Evolutionary conservation across 2,329 filamentous ascomycete species (phyloP), one percentile per base, ranked within the genome.

Genomic region (Exophiala viscosa): DNA sequence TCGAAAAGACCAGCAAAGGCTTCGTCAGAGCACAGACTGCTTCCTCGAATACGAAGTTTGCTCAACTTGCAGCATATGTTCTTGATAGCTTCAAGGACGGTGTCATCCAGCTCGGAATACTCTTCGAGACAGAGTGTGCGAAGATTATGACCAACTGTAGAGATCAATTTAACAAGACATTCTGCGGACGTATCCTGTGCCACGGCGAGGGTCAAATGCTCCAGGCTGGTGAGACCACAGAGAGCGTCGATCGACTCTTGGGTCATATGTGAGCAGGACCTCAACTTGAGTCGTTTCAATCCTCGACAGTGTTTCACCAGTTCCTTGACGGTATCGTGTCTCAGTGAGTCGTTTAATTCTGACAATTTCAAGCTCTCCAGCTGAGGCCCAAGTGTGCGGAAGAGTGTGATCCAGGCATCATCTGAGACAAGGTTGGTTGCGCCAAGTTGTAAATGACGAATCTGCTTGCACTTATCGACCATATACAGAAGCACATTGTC

Each of bases 361-460:
- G 90, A 90, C 1, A 96, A 78, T 62, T 90, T 87, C 15, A 97
- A 69, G 0, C 77, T 77, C 61, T 83, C 80, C 10, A 96, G 76
- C 17, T 78, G 69, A 7, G 73, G 62, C 9, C 90, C 91, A 53
- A 86, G 84, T 45, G 77, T 75, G 10, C 73, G 71, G 48, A 96
- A 81, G 44, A 87, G 83, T 44, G 80, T 76, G 46, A 80, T 76
- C 91, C 91, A 96, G 65, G 83, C 84, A 3, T 79, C 74, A 55
- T 93, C 84, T 8, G 86, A 84, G 13, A 97, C 75, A 1, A 97
- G 81, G 60, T 96, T 97, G 8, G 89, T 84, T 9, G 90, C 88
- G 58, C 93, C 86, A 0, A 97, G 77, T 58, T 90, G 87, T 39
- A 97, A 76, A 50, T 83, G 78, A 54, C 84, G 80, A n/a, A 96